Base-by-base conservation (phyloP, 345 rosid genomes). In the Reutealis trisperma region DNA sequence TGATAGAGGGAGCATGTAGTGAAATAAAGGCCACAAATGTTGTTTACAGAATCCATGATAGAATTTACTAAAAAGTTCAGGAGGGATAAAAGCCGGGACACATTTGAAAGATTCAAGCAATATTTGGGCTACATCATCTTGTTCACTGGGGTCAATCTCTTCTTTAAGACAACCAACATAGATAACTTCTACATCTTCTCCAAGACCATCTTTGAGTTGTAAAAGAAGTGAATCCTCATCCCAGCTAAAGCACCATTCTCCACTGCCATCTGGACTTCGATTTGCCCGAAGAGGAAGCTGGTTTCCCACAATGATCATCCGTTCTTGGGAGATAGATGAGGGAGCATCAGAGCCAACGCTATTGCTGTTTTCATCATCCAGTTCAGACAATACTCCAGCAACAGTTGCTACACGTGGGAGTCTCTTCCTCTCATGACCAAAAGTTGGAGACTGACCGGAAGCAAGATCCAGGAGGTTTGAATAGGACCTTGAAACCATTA, bases 21-120 rank as follows among this genome's bases (percentile, higher is more conserved):
- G 98, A 83, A 94, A 94, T 63, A 94, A 84, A 27, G 98, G 98
- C 98, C 99, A 95, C 5, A 95, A 81, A 67, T 93, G 91, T 70
- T 92, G 99, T 60, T 95, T 95, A 75, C 99, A 95, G 85, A 95
- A 95, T 16, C 99, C 99, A 71, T 90, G 99, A 73, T 95, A 95
- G 85, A 83, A 95, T 71, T 89, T 95, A 25, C 87, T 86, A 66
- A 93, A 93, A 10, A 93, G 85, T 45, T 89, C 94, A 8, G 91
- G 86, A 63, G 94, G 90, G 75, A 95, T 85, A 62, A 91, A 95
- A 57, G 99, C 93, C 1, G 99, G 99, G 70, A 95, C 97, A 71
- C 99, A 95, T 86, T 91, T 95, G 85, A 93, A 95, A 55, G 86
- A 89, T 77, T 95, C 98, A 3, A 93, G 91, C 77, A 95, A 79